These are phyloP conservation scores for Diospyros lotus DNA, from an alignment of 148 eudicot genomes.

Conservation along the genomic window DNA sequence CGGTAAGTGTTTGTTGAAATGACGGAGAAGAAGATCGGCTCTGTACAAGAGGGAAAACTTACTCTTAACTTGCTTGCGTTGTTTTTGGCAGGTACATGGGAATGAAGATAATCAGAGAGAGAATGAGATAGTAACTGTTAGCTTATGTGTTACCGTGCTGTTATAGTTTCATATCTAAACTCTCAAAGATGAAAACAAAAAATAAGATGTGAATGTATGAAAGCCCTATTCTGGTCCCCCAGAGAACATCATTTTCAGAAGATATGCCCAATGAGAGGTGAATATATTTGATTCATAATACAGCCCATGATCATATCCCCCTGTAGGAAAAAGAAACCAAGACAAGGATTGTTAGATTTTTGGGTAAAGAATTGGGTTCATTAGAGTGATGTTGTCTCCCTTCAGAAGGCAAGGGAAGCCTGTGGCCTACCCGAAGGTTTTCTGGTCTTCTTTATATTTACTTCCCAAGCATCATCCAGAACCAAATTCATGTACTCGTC, in stretches of 20 bases:
- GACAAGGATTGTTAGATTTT: background rate
- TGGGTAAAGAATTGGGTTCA: slow-evolving; percentile 26
- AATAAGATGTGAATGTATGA: background rate
- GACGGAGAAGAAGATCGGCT: too few species aligned
- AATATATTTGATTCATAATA: background rate
- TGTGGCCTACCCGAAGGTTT: too few species aligned
- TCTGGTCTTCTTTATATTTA: too few species aligned
- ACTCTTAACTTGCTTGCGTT: background rate
- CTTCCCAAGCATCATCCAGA: slow-evolving; percentile 82
- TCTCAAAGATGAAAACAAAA: too few species aligned
- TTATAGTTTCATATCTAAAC: background rate
- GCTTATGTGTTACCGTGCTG: background rate
- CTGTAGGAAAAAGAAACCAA: background rate
- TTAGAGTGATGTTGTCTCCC: slow-evolving; percentile 90
- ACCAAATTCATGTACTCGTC: slow-evolving; percentile 98
- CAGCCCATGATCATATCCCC: slow-evolving; percentile 8
- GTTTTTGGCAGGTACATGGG: slow-evolving; percentile 56
- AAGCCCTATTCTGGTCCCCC: background rate
- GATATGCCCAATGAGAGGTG: background rate
- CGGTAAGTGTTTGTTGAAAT: slow-evolving; percentile 32
- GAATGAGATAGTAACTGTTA: slow-evolving; percentile 15
- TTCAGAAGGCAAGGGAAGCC: slow-evolving; percentile 42
- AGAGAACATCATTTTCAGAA: background rate
- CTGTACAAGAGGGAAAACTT: background rate
- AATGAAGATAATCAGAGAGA: slow-evolving; percentile 43